Percentiles rank a stretch among this genome's conserved stretches.
Evolutionary conservation across 306 rosid genomes (phyloP).

Genomic region (Gillenia trifoliata): DNA sequence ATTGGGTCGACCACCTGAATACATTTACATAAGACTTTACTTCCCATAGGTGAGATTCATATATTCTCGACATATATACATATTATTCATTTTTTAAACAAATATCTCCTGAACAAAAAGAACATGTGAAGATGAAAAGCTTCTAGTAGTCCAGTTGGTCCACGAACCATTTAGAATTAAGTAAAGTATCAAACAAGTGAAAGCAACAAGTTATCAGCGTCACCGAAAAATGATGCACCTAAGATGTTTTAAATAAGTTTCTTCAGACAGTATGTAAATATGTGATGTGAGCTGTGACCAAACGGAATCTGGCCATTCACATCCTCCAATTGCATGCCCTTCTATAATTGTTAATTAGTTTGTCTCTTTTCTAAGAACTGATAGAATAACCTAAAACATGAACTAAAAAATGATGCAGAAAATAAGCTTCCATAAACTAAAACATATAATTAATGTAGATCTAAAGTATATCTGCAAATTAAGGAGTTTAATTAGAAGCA

Average conservation of each 20-base stretch:
- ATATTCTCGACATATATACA: too few species aligned
- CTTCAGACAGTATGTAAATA: background rate
- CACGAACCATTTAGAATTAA: background rate
- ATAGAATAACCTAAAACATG: background rate
- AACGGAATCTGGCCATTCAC: background rate
- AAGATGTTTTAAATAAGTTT: background rate
- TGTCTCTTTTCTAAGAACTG: background rate
- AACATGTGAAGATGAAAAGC: background rate
- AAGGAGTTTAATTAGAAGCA: background rate
- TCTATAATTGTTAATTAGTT: background rate
- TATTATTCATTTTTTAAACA: too few species aligned
- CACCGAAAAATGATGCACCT: background rate
- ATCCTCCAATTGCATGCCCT: background rate
- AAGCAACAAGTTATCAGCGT: background rate
- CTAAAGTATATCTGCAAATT: too few species aligned
- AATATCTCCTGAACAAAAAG: background rate
- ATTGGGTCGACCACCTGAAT: too few species aligned
- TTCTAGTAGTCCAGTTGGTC: slow-evolving; percentile 2
- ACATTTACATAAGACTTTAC: too few species aligned
- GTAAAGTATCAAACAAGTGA: background rate
- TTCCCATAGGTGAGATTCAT: background rate
- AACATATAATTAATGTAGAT: background rate
- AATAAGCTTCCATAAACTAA: background rate
- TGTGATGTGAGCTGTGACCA: slow-evolving; percentile 9
- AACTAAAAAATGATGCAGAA: background rate